A percentile compares a stretch with the other conserved stretches of the same genome.
Conservation (phyloP, 106 monocot species). For the Hemerocallis citrina region DNA sequence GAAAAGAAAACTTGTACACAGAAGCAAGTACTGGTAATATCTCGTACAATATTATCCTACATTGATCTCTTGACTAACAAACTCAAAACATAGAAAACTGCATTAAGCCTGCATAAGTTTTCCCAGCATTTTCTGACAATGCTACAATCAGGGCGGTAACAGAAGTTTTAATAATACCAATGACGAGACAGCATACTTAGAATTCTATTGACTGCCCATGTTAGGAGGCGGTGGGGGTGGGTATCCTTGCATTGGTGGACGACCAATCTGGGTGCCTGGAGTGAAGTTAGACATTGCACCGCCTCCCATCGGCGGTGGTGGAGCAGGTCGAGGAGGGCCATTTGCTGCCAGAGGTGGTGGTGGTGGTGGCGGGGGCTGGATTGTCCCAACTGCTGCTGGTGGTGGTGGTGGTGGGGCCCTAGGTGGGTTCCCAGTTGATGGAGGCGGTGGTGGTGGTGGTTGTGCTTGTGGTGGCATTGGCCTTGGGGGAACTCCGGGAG, state of each 20-base stretch:
- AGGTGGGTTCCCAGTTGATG: constrained; percentile 20
- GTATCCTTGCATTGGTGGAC: constrained; percentile 34
- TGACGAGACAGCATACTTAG: no score
- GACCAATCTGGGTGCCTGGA: constrained; percentile 19
- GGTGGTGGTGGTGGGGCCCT: constrained; percentile 27
- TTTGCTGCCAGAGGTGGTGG: constrained; percentile 57
- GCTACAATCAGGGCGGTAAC: no score
- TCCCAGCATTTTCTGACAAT: no score
- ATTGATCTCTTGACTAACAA: no score
- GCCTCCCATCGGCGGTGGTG: constrained; percentile 40
- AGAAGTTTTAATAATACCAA: no score
- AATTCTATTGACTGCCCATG: constrained; percentile 14
- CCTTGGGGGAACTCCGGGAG: constrained; percentile 53
- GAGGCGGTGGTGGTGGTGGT: constrained; percentile 51
- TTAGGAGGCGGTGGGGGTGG: constrained; percentile 41
- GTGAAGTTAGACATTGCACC: constrained; percentile 62
- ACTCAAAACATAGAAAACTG: no score
- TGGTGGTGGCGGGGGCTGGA: constrained; percentile 45
- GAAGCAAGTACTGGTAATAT: no score
- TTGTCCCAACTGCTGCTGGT: constrained; percentile 15
- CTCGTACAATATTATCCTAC: no score
- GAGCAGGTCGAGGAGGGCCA: constrained; percentile 47
- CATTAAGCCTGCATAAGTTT: no score
- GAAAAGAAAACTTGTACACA: no score
- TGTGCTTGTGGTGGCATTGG: constrained; percentile 43